These are phyloP conservation scores for Heliamphora exappendiculata DNA, from an alignment of 148 eudicot genomes.

Conservation along the genomic window DNA sequence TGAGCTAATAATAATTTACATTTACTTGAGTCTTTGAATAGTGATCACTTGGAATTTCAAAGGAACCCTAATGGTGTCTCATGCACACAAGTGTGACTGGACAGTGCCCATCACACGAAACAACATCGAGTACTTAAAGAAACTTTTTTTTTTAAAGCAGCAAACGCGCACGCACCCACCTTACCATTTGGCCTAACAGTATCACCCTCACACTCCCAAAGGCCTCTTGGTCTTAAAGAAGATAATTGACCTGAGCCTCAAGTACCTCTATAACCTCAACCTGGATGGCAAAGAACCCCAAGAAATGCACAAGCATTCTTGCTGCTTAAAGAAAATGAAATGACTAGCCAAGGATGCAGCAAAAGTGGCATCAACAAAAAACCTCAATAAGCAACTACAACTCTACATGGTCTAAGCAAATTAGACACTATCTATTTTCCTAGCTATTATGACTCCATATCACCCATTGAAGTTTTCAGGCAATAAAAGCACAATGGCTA, in stretches of 20 bases:
- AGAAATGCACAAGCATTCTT: not conserved
- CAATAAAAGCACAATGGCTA: not conserved
- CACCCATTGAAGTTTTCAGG: not conserved
- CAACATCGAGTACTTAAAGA: no score
- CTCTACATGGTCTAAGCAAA: not conserved
- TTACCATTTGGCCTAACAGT: no score
- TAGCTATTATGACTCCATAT: not conserved
- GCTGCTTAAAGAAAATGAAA: not conserved
- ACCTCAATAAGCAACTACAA: not conserved
- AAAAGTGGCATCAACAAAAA: not conserved
- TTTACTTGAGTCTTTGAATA: no score
- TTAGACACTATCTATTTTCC: not conserved
- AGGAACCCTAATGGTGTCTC: no score
- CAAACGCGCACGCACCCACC: no score
- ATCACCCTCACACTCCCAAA: no score
- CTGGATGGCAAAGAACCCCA: not conserved
- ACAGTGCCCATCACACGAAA: not conserved
- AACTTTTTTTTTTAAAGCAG: no score
- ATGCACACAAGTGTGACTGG: no score
- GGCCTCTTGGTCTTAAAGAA: not conserved
- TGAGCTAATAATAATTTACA: no score
- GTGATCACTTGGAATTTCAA: no score
- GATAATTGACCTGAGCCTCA: not conserved
- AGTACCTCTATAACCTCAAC: not conserved
- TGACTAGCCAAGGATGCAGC: not conserved